Base-by-base conservation (phyloP, 768 basidiomycete genomes). In the Lenzites betulinus region DNA sequence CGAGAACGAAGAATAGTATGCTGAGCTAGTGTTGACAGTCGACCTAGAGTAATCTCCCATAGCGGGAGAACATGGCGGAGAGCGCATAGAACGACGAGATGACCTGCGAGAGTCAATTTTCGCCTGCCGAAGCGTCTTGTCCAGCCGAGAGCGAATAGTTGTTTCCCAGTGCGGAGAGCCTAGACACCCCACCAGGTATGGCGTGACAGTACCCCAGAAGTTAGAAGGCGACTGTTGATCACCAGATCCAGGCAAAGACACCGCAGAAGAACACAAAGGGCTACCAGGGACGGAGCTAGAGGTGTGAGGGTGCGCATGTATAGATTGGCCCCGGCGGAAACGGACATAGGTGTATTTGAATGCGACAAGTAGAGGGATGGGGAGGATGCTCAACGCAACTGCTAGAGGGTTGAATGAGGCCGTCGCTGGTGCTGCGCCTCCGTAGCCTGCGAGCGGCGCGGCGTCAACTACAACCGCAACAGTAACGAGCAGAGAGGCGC, bases 111-210 rank as follows among this genome's bases (percentile, higher is more conserved):
- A 58, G 22, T 33, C 48, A 58, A 25, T 22, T 20, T 51, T 42
- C 16, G 49, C 46, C 15, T 57, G 30, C 22, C 57, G 26, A 8
- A 62, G 46, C 22, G 58, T 54, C 25, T 43, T 62, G 51, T 66
- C 57, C 0, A 61, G 39, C 13, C 66, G 66, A 8, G 59, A 57
- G 13, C 54, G 33, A 20, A 68, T 67, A n/a, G 56, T 64, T 15
- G 68, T 68, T 51, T 71, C 70, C 70, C 70, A 71, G 3, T 57
- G 52, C 2, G 70, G 70, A 3, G 70, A 71, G 48, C 70, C 70
- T 18, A 69, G 56, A 16, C 55, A 63, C 25, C 70, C 70, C n/a
- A 69, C 67, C 18, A 69, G 54, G 48, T 69, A 71, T 3, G 66
- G 66, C 11, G 54, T 53, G 18, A 54, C 3, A 22, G 33, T 20